Base-by-base conservation (phyloP, 257 asterid species). In the Cinchona pubescens region DNA sequence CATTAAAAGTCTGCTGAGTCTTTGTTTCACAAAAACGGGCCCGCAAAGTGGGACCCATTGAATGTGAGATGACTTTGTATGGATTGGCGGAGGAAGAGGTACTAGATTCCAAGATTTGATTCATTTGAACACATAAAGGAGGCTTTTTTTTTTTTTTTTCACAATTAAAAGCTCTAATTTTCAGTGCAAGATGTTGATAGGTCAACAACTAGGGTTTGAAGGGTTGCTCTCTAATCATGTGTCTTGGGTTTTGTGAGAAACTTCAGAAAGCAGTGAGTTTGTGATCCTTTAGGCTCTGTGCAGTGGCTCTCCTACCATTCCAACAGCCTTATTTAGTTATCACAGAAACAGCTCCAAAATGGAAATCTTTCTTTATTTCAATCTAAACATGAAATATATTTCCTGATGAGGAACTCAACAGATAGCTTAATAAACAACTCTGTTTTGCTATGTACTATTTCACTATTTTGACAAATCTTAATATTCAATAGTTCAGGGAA, bases 111-210 rank as follows among this genome's bases (percentile, higher is more conserved):
- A 79, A 70, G 80, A 38, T 38, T 38, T 38, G n/a, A n/a, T n/a
- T n/a, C n/a, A 21, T 51, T 65, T 35, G 75, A 40, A 70, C 64
- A 72, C 51, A 72, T 58, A 40, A 46, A 55, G 67, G 58, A 78
- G 78, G 78, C n/a, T n/a, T n/a, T n/a, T n/a, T n/a, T n/a, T n/a
- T n/a, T n/a, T n/a, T 29, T 64, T 62, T 79, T 58, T 76, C 62
- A 75, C 72, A 58, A 74, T 67, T 56, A 71, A 74, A 40, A 61
- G 71, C 63, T 75, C 83, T 82, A 73, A 82, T 85, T 82, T 83
- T 82, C 79, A 79, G 90, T 82, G 88, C 85, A 82, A 73, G 83
- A 86, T 84, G 82, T 76, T 85, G 82, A 86, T 80, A 42, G 82
- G 85, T 84, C 86, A 82, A 80, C 82, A 83, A 66, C 73, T 79